Evolutionary conservation across 768 basidiomycete genomes (phyloP).

Genomic region (Exidia glandulosa): DNA sequence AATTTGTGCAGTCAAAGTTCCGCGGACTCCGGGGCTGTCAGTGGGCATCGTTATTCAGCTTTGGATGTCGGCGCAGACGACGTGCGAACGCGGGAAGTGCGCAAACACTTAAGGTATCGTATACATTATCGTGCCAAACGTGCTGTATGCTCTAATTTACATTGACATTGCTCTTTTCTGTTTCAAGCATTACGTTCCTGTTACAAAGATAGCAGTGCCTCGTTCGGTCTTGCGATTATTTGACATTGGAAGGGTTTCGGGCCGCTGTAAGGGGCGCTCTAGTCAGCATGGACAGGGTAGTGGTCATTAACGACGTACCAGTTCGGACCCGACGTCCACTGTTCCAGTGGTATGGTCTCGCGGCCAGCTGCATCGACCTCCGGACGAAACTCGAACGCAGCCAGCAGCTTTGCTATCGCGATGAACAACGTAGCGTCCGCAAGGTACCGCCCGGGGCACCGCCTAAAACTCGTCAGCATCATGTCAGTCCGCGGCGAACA

Average conservation of each 20-base stretch:
- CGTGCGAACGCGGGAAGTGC: too few relatives aligned
- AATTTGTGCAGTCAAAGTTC: too few relatives aligned
- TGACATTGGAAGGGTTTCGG: not conserved
- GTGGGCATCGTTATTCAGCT: too few relatives aligned
- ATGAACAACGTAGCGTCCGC: conserved; percentile 7
- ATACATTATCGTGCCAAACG: too few relatives aligned
- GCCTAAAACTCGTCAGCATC: not conserved
- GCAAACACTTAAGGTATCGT: too few relatives aligned
- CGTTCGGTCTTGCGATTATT: too few relatives aligned
- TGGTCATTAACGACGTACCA: not conserved
- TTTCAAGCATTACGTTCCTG: too few relatives aligned
- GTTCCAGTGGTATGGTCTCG: not conserved
- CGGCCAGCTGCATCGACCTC: not conserved
- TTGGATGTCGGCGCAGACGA: too few relatives aligned
- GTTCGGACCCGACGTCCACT: not conserved
- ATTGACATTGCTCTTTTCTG: too few relatives aligned
- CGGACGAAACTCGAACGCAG: not conserved
- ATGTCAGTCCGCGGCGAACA: not conserved
- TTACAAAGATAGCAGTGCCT: too few relatives aligned
- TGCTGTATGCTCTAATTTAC: too few relatives aligned
- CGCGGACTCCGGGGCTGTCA: too few relatives aligned
- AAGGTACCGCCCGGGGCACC: conserved; percentile 6
- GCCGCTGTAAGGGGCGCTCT: not conserved
- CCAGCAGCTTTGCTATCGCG: conserved; percentile 2
- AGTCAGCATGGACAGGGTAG: not conserved